Evolutionary conservation across 208 protist species (phyloP).

Genomic region (Leishmania amazonensis): DNA sequence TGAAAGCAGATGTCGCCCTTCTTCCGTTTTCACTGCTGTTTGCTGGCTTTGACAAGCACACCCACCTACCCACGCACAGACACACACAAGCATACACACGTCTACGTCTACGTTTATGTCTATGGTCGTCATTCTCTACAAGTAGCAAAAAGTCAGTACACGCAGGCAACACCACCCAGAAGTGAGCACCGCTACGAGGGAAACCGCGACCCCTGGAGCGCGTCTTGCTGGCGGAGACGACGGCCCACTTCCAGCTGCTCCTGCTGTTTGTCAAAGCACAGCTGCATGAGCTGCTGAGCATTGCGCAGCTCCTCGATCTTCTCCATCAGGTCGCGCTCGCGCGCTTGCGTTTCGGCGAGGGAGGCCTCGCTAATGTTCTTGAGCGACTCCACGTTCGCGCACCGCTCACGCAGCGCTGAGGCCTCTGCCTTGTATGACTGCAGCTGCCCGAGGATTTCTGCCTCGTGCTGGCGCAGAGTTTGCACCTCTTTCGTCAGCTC

Average conservation of each 20-base stretch:
- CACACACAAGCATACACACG: not conserved
- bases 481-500: slow-evolving; percentile 54
- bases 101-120: not conserved
- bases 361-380: slow-evolving; percentile 77
- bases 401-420: slow-evolving; percentile 74
- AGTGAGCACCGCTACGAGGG: slow-evolving; percentile 3
- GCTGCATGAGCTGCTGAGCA: slow-evolving; percentile 84
- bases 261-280: slow-evolving; percentile 92
- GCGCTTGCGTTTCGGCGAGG: slow-evolving; percentile 63
- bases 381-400: slow-evolving; percentile 83
- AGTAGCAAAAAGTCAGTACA: too few relatives aligned
- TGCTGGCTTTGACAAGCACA: not conserved
- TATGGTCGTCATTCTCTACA: slow-evolving; percentile 1
- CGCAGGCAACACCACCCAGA: not conserved
- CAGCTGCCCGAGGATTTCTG: slow-evolving; percentile 52
- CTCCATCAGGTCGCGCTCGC: slow-evolving; percentile 69
- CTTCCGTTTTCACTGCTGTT: not conserved
- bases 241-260: slow-evolving; percentile 81
- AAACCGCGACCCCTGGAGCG: slow-evolving; percentile 7
- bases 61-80: not conserved
- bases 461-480: slow-evolving; percentile 48
- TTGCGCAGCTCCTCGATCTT: slow-evolving; percentile 84
- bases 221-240: slow-evolving; percentile 59
- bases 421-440: slow-evolving; percentile 65
- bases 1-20: not conserved